phyloP scores from a whole-genome alignment of 2,329 filamentous ascomycete species.

The Fusarium lateritium region DNA sequence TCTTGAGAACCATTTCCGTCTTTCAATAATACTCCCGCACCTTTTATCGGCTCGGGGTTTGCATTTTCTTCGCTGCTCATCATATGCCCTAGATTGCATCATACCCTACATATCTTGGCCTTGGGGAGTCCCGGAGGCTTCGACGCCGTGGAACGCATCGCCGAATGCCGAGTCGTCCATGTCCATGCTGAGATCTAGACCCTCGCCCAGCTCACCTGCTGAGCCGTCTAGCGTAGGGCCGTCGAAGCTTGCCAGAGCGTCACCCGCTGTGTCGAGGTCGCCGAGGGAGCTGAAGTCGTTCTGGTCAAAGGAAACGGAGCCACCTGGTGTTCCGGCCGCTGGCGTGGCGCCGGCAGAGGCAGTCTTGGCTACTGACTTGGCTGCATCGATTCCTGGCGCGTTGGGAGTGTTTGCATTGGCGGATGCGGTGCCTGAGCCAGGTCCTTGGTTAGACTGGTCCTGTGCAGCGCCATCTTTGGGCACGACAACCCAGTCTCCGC shows the following conservation, averaged over 20 bases:
- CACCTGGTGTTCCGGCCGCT: slow-evolving; percentile 55
- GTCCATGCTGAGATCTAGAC: slow-evolving; percentile 73
- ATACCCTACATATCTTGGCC: slow-evolving; percentile 53
- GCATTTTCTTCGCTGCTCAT: neutral
- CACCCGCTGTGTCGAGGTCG: slow-evolving; percentile 79
- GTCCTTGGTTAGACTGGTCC: slow-evolving; percentile 44
- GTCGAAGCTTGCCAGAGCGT: slow-evolving; percentile 78
- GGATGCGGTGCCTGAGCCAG: slow-evolving; percentile 33
- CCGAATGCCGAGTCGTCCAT: slow-evolving; percentile 88
- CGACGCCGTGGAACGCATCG: slow-evolving; percentile 82
- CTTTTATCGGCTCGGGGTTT: slow-evolving; percentile 8
- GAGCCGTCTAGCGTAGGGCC: slow-evolving; percentile 65
- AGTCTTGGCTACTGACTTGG: slow-evolving; percentile 41
- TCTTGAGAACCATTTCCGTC: slow-evolving; percentile 38
- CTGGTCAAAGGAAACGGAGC: slow-evolving; percentile 64
- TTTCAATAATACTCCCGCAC: slow-evolving; percentile 6
- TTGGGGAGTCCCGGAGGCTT: slow-evolving; percentile 56
- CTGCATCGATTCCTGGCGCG: slow-evolving; percentile 38
- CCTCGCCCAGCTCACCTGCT: slow-evolving; percentile 66
- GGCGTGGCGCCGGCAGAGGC: slow-evolving; percentile 44
- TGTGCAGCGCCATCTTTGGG: slow-evolving; percentile 71
- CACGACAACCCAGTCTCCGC: slow-evolving; percentile 82
- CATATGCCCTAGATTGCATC: neutral
- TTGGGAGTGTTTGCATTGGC: slow-evolving; percentile 52
- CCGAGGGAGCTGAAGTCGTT: slow-evolving; percentile 75